A percentile compares a stretch with the other conserved stretches of the same genome.
phyloP scores from a whole-genome alignment of 139 green algal genomes.

The Coccomyxa sp. region DNA sequence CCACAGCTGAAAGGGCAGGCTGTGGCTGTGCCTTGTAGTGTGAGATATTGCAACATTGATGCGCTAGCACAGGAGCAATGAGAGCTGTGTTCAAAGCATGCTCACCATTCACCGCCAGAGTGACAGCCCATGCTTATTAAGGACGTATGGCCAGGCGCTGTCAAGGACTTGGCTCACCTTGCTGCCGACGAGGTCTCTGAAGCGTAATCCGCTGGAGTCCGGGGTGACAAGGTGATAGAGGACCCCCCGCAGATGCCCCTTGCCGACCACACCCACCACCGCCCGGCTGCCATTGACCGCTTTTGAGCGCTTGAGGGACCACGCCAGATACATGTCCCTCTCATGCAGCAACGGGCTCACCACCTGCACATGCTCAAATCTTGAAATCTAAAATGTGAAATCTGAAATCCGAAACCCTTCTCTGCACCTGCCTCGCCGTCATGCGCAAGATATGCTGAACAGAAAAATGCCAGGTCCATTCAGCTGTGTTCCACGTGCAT shows the following conservation, averaged over 20 bases:
- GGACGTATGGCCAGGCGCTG: too few relatives aligned
- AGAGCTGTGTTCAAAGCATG: too few relatives aligned
- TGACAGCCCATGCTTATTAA: too few relatives aligned
- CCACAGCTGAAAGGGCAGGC: too few relatives aligned
- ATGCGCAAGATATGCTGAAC: too few relatives aligned
- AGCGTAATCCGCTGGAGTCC: conserved; percentile 24
- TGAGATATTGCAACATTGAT: too few relatives aligned
- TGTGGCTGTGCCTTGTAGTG: too few relatives aligned
- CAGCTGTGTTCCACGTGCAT: too few relatives aligned
- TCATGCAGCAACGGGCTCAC: conserved; percentile 51
- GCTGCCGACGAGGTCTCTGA: conserved; percentile 38
- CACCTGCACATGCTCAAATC: neutral
- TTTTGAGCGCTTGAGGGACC: conserved; percentile 67
- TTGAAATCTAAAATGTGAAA: too few relatives aligned
- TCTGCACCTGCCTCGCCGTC: neutral
- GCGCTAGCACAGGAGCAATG: too few relatives aligned
- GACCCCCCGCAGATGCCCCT: conserved; percentile 63
- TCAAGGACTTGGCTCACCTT: neutral
- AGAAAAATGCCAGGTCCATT: too few relatives aligned
- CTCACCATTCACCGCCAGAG: too few relatives aligned
- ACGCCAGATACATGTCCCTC: conserved; percentile 71
- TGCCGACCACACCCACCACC: conserved; percentile 76
- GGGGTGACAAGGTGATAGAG: conserved; percentile 36
- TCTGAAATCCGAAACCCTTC: neutral
- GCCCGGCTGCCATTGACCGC: conserved; percentile 53